Evolutionary conservation across 2,329 filamentous ascomycete species (phyloP), one percentile per base, ranked within the genome.

Genomic region (Teratosphaeria epicoccoides): DNA sequence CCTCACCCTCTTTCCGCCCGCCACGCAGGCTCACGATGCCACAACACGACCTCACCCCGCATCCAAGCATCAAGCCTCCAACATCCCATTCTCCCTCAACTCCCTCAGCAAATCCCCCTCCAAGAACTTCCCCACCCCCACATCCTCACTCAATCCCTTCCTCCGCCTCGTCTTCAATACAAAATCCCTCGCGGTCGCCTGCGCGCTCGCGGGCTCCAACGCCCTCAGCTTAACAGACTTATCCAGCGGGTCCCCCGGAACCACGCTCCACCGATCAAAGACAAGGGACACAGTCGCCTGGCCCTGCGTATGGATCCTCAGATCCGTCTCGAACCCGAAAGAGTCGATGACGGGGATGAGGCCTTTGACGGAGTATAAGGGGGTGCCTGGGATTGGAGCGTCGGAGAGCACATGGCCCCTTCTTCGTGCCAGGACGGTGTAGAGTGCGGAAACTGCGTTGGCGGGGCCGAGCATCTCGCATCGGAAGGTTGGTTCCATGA

Each of bases 321-420:
- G 77, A 73, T 98, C 93, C 12, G 93, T 97, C 75, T 98, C 93
- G 70, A 98, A 97, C 20, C 93, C 93, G 65, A 98, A 98, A 25
- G 84, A 89, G 73, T 98, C 93, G 66, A 98, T 95, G 54, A 97
- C 93, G 9, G 93, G 93, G 51, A 98, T 83, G 47, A 97, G 76
- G 3, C 93, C 93, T 62, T 84, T 87, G 49, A 96, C 90, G 22
- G 87, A 85, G 71, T 96, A 97, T 10, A 98, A 78, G 4, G 91
- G 93, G 9, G 93, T 97, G 23, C 93, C 93, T 0, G 91, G 89
- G 55, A 98, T 88, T 12, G 90, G 90, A 0, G 88, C 88, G 66
- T 98, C 93, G n/a, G 87, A 84, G 24, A 98, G 76, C 24, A 98
- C 91, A 70, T 98, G 93, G 0, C 93, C 93, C 60, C 93, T 79